A percentile compares a stretch with the other conserved stretches of the same genome.
phyloP scores from a whole-genome alignment of 2,329 filamentous ascomycete genomes.

The Curvularia eragrostidis region DNA sequence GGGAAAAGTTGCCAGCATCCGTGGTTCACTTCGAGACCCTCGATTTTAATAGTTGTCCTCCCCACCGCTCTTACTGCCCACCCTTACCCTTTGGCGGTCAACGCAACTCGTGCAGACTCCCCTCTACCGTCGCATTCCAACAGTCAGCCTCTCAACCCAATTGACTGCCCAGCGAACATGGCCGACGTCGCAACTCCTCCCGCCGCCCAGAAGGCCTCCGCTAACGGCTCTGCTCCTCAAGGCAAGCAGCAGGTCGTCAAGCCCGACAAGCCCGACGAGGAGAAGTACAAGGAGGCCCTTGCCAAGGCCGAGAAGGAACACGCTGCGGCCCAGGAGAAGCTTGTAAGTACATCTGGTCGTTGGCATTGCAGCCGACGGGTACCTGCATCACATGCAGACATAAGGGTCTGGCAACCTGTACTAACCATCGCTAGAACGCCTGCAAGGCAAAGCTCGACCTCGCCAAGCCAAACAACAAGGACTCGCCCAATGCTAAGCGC shows the following conservation, averaged over 20 bases:
- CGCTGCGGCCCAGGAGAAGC: slow-evolving; percentile 73
- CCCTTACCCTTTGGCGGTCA: slow-evolving; percentile 14
- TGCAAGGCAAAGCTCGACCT: slow-evolving; percentile 88
- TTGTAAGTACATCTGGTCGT: slow-evolving; percentile 56
- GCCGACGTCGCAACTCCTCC: slow-evolving; percentile 50
- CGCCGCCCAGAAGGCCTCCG: slow-evolving; percentile 43
- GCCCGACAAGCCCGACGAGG: slow-evolving; percentile 88
- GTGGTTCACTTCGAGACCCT: slow-evolving; percentile 26
- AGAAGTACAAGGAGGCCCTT: slow-evolving; percentile 78
- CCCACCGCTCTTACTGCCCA: slow-evolving; percentile 11
- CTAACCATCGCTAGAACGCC: slow-evolving; percentile 67
- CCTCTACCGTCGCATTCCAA: slow-evolving; percentile 19
- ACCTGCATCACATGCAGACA: slow-evolving; percentile 19
- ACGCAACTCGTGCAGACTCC: slow-evolving; percentile 8
- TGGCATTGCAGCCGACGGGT: slow-evolving; percentile 18
- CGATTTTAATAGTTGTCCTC: slow-evolving; percentile 37
- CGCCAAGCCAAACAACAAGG: slow-evolving; percentile 81
- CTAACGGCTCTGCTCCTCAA: slow-evolving; percentile 39
- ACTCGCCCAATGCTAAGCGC: slow-evolving; percentile 79
- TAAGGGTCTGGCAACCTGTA: background rate
- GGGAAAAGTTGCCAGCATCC: slow-evolving; percentile 32
- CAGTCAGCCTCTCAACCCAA: slow-evolving; percentile 26
- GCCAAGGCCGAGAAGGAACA: slow-evolving; percentile 87
- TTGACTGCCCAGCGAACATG: slow-evolving; percentile 37
- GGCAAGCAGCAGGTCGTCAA: slow-evolving; percentile 58